Evolutionary conservation across 164 flowering plant species (phyloP).

Genomic region (Pachysandra terminalis): DNA sequence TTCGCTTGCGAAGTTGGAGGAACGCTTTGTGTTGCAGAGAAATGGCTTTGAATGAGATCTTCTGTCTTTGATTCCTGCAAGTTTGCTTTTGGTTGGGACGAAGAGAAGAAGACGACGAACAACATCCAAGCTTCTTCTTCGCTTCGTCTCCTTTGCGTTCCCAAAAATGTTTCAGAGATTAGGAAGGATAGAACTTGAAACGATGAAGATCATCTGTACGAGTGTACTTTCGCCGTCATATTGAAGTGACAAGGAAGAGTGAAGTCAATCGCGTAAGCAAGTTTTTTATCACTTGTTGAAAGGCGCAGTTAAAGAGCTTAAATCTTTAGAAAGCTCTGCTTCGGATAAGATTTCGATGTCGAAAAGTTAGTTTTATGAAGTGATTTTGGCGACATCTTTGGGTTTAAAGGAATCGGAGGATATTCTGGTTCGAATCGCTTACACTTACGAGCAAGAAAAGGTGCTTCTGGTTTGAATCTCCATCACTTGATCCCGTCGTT

Average conservation of each 20-base stretch:
- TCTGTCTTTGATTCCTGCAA: not conserved
- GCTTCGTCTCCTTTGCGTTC: not conserved
- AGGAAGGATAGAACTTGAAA: not conserved
- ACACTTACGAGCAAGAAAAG: too few species aligned
- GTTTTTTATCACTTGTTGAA: not conserved
- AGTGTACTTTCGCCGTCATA: not conserved
- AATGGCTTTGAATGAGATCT: not conserved
- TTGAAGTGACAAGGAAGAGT: not conserved
- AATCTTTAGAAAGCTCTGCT: too few species aligned
- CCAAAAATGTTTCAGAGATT: not conserved
- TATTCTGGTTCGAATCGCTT: too few species aligned
- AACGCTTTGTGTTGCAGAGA: not conserved
- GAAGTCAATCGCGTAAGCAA: too few species aligned
- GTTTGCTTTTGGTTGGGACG: not conserved
- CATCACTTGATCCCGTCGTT: too few species aligned
- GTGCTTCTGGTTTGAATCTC: too few species aligned
- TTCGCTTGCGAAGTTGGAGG: not conserved
- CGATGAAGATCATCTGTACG: not conserved
- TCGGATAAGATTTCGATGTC: not conserved
- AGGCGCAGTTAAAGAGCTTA: not conserved
- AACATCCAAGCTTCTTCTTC: not conserved
- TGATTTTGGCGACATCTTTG: not conserved
- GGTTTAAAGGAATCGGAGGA: not conserved
- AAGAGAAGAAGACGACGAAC: not conserved
- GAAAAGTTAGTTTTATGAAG: not conserved